Conservation (phyloP, 495 filamentous ascomycete species). For the Penicillium silybi region DNA sequence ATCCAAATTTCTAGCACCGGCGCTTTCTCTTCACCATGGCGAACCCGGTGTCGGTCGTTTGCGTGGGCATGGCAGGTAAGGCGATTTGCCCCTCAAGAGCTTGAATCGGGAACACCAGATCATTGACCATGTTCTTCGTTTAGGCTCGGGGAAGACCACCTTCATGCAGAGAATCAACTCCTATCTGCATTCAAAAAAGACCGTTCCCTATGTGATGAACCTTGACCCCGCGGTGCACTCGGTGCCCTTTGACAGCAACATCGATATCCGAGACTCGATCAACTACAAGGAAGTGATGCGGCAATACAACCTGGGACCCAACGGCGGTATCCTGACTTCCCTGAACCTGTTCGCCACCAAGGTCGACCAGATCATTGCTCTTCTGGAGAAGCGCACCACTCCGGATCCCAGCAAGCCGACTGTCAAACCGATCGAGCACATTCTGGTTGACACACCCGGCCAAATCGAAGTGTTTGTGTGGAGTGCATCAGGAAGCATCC, state of each 20-base stretch:
- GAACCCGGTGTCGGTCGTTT: slow-evolving; percentile 72
- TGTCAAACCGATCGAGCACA: slow-evolving; percentile 68
- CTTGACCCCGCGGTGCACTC: slow-evolving; percentile 91
- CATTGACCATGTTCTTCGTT: background rate
- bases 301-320: slow-evolving; percentile 95
- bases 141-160: slow-evolving; percentile 93
- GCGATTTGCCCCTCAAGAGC: slow-evolving; percentile 1
- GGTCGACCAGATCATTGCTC: slow-evolving; percentile 84
- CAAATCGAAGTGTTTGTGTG: slow-evolving; percentile 99
- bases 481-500: slow-evolving; percentile 87
- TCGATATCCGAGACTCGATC: slow-evolving; percentile 97
- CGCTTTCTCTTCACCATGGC: slow-evolving; percentile 30
- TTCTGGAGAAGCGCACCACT: slow-evolving; percentile 81
- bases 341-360: slow-evolving; percentile 97
- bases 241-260: slow-evolving; percentile 97
- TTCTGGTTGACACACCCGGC: slow-evolving; percentile 91
- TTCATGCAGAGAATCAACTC: slow-evolving; percentile 98
- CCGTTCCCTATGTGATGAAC: slow-evolving; percentile 90
- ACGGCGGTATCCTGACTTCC: slow-evolving; percentile 95
- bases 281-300: slow-evolving; percentile 99
- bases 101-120: background rate
- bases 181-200: slow-evolving; percentile 70
- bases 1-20: background rate
- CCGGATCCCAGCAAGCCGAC: slow-evolving; percentile 58
- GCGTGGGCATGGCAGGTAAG: slow-evolving; percentile 90